Evolutionary conservation across 176 grass and related monocot species (phyloP).

Genomic region (Thalia dealbata): DNA sequence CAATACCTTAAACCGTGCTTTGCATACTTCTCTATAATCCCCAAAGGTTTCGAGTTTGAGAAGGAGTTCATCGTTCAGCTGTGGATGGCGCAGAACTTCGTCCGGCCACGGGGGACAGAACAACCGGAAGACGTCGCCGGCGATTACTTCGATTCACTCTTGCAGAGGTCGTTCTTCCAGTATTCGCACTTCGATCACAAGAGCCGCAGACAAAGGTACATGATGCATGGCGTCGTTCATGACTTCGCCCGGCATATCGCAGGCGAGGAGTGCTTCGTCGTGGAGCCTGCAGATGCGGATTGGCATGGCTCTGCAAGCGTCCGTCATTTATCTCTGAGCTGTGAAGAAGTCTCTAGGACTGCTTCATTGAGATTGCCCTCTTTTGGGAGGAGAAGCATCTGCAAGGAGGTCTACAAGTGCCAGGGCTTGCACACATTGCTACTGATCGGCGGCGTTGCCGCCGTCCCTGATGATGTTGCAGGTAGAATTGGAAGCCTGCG

Average conservation of each 20-base stretch:
- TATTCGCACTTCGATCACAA: conserved; percentile 27
- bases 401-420: background rate
- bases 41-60: conserved; percentile 35
- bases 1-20: conserved; percentile 51
- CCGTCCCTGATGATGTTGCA: conserved; percentile 18
- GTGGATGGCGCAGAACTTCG: conserved; percentile 55
- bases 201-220: conserved; percentile 30
- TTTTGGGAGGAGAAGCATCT: background rate
- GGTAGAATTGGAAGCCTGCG: conserved; percentile 13
- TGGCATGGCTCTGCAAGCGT: conserved; percentile 11
- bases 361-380: background rate
- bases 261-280: conserved; percentile 34
- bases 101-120: conserved; percentile 14
- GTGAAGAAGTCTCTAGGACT: background rate
- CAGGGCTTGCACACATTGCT: conserved; percentile 1
- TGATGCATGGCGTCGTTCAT: conserved; percentile 52
- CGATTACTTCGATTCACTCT: conserved; percentile 42
- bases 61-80: conserved; percentile 47
- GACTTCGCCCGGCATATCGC: conserved; percentile 51
- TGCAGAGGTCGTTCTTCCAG: conserved; percentile 55
- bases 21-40: conserved; percentile 52
- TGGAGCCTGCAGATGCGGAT: conserved; percentile 9
- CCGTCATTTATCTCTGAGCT: conserved; percentile 34
- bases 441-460: background rate
- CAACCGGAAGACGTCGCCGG: conserved; percentile 24